Percentiles rank a stretch among this genome's conserved stretches.
Conservation (phyloP, 2,329 filamentous ascomycete genomes). For the Orbilia ellipsospora region DNA sequence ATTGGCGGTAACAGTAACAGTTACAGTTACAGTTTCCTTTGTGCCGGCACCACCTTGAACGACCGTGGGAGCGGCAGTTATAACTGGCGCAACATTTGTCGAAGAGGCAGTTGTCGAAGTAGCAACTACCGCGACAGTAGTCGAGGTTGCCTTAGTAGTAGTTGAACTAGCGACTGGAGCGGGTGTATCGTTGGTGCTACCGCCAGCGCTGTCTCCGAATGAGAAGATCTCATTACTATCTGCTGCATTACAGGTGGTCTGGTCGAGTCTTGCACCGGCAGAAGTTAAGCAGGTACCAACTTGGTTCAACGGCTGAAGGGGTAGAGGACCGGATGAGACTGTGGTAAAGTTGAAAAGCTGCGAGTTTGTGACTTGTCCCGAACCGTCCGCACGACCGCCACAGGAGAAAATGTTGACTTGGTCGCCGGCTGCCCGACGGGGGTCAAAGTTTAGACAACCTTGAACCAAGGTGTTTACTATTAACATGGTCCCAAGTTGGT, state of each 20-base stretch:
- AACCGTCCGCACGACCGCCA: slow-evolving; percentile 69
- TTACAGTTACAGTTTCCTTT: slow-evolving; percentile 5
- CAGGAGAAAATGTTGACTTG: slow-evolving; percentile 71
- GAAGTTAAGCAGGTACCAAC: slow-evolving; percentile 66
- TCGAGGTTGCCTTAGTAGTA: background rate
- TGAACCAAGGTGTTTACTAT: slow-evolving; percentile 70
- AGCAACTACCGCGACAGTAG: background rate
- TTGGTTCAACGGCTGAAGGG: slow-evolving; percentile 66
- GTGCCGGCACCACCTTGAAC: background rate
- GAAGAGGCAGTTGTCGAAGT: slow-evolving; percentile 11
- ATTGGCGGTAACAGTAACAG: slow-evolving; percentile 3
- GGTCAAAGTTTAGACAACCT: slow-evolving; percentile 71
- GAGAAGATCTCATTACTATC: slow-evolving; percentile 65
- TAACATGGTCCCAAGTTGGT: slow-evolving; percentile 65
- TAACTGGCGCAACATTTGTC: slow-evolving; percentile 24
- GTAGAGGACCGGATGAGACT: slow-evolving; percentile 62
- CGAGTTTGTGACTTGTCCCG: slow-evolving; percentile 66
- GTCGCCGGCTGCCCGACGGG: slow-evolving; percentile 66
- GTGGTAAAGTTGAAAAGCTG: slow-evolving; percentile 68
- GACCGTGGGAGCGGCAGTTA: slow-evolving; percentile 16
- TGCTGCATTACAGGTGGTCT: slow-evolving; percentile 64
- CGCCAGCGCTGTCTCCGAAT: slow-evolving; percentile 55
- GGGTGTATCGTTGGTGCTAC: slow-evolving; percentile 7
- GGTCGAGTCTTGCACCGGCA: slow-evolving; percentile 64
- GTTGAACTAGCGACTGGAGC: background rate